Base-by-base conservation (phyloP, 108 stramenopile species). In the Epithemia pelagica region DNA sequence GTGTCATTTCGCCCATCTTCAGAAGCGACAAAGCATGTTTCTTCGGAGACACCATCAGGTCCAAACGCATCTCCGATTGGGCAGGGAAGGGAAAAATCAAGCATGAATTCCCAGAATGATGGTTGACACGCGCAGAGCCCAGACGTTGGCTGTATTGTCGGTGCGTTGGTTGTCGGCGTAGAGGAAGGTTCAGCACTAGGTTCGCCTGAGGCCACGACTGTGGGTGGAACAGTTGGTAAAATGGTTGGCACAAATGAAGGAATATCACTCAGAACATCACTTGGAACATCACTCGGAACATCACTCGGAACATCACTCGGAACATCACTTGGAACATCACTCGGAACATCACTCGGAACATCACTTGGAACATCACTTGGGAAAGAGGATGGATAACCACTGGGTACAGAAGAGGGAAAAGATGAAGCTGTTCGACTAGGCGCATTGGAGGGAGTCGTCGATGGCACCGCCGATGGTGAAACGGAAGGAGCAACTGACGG, bases 121-220 rank as follows among this genome's bases (percentile, higher is more conserved):
- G 67, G 67, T 31, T 58, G 58, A 32, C 67, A 68, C 1, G 58
- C 57, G 28, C 67, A 68, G 15, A 68, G 37, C 5, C 10, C 37
- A 46, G 37, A 5, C 37, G 37, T 46, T 10, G 37, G 37, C 37
- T 46, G 5, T 5, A 15, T 46, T 46, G 37, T 46, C 5, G 37
- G 37, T 10, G 37, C 5, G 10, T 46, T 46, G 37, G 37, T n/a
- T n/a, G n/a, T 46, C 37, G 37, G 37, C 37, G 37, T 15, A 10
- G 37, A 5, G 37, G 37, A 10, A 10, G 37, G 37, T 46, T 46
- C 37, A 46, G 15, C 5, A 46, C 37, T 46, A 46, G 37, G 37
- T 10, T n/a, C n/a, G n/a, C n/a, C n/a, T n/a, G n/a, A n/a, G n/a
- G n/a, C n/a, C n/a, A n/a, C n/a, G n/a, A n/a, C n/a, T n/a, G n/a